phyloP scores from a whole-genome alignment of 2,329 filamentous ascomycete genomes.

The Colletotrichum tamarilloi region DNA sequence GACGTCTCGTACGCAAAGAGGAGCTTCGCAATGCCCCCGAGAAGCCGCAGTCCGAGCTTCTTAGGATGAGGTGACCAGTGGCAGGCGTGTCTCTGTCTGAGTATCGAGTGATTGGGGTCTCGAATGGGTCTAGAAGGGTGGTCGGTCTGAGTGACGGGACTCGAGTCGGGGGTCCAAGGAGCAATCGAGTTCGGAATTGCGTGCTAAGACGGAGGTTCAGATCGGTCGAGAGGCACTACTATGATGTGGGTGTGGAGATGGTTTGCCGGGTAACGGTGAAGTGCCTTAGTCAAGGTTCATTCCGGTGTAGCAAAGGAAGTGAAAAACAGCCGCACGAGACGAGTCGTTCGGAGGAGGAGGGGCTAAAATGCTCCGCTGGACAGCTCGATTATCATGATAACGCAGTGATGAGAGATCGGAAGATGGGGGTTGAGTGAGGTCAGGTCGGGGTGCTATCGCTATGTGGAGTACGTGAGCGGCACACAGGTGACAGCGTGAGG shows the following conservation, averaged over 20 bases:
- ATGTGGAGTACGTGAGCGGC: constrained; percentile 24
- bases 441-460: constrained; percentile 29
- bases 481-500: neutral
- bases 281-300: constrained; percentile 6
- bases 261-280: neutral
- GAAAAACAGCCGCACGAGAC: neutral
- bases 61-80: neutral
- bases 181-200: constrained; percentile 28
- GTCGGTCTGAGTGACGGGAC: constrained; percentile 1
- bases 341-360: constrained; percentile 4
- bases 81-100: neutral
- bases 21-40: constrained; percentile 31
- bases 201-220: constrained; percentile 24
- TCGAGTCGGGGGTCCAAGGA: constrained; percentile 14
- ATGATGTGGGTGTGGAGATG: constrained; percentile 15
- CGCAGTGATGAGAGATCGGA: constrained; percentile 26
- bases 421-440: constrained; percentile 30
- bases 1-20: constrained; percentile 18
- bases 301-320: constrained; percentile 14
- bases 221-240: constrained; percentile 24
- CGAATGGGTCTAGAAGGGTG: neutral
- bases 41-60: constrained; percentile 29
- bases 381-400: constrained; percentile 34
- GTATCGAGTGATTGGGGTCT: constrained; percentile 1
- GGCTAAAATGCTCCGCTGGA: constrained; percentile 15